Evolutionary conservation across 1,284 basidiomycete species (phyloP), one percentile per base, ranked within the genome.

Genomic region (Cutaneotrichosporon cutaneum): DNA sequence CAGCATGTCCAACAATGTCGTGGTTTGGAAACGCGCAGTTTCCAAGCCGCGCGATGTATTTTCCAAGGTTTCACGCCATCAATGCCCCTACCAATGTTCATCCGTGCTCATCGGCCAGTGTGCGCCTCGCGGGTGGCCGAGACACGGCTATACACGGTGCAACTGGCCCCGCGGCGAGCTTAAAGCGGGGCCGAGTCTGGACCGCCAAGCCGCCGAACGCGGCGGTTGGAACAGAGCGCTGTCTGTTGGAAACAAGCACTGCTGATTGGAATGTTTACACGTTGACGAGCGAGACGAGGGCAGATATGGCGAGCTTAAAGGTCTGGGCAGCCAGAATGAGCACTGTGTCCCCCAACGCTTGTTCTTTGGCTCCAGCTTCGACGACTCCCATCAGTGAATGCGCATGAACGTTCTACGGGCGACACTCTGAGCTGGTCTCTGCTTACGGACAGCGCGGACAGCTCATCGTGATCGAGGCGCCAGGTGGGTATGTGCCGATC

Each of bases 11-110:
- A 42, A 42, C 39, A n/a, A 7, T 14, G 39, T n/a, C 48, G n/a
- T 14, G 13, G 18, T 16, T 53, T 53, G 51, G 51, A 53, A 53
- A 53, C 51, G 5, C 13, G 0, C 3, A 26, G 24, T 42, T 42
- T 18, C 24, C 48, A 50, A n/a, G 27, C 48, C 26, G 8, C 26
- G 26, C 26, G 0, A 50, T 50, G 26, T 26, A 57, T 48, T 57
- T 56, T 57, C 56, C 56, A 57, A 57, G 56, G 33, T 18, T 36
- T 33, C 30, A 18, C 30, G 18, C 42, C 54, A 30, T 50, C 48
- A 26, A 3, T 13, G 11, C 48, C 5, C 27, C 48, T 30, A 6
- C 48, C 16, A 50, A 50, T 50, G 48, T 11, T 30, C 45, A 48
- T 3, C 45, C 21, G 45, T 27, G 9, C 45, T 24, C 45, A 14